A percentile compares a stretch with the other conserved stretches of the same genome.
Evolutionary conservation across 306 rosid genomes (phyloP).

Genomic region (Gastrolobium bilobum): DNA sequence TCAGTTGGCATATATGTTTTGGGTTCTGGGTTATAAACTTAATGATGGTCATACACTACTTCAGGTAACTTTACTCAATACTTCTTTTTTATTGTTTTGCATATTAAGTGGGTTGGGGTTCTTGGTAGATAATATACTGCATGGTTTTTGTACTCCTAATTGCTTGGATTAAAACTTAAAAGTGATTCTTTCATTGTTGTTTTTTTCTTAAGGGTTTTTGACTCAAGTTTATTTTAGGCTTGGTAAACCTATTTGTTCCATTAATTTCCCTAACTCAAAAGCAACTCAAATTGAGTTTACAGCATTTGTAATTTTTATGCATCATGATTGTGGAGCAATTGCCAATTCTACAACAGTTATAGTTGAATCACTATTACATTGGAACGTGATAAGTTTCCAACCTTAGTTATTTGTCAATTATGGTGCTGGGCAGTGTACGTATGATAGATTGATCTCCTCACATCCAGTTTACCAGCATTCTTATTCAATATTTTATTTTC

Average conservation of each 20-base stretch:
- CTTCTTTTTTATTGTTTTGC: slow-evolving; percentile 26
- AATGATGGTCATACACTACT: slow-evolving; percentile 68
- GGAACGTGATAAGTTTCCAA: slow-evolving; percentile 21
- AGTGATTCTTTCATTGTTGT: background rate
- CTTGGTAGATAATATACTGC: slow-evolving; percentile 35
- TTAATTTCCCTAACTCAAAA: slow-evolving; percentile 15
- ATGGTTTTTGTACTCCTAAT: slow-evolving; percentile 30
- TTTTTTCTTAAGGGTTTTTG: background rate
- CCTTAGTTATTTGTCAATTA: slow-evolving; percentile 42
- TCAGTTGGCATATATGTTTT: slow-evolving; percentile 95
- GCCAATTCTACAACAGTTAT: background rate
- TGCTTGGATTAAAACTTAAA: slow-evolving; percentile 33
- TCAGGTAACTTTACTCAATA: slow-evolving; percentile 65
- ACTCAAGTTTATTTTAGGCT: slow-evolving; percentile 22
- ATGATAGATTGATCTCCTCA: slow-evolving; percentile 26
- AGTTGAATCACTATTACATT: slow-evolving; percentile 29
- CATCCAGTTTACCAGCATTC: slow-evolving; percentile 32
- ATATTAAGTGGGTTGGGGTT: slow-evolving; percentile 23
- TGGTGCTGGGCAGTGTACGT: slow-evolving; percentile 32
- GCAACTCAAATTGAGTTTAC: slow-evolving; percentile 12
- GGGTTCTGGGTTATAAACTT: slow-evolving; percentile 90
- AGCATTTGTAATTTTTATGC: slow-evolving; percentile 22
- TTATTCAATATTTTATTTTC: slow-evolving; percentile 19
- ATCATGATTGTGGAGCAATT: slow-evolving; percentile 21
- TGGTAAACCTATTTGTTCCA: slow-evolving; percentile 8